A percentile compares a stretch with the other conserved stretches of the same genome.
Evolutionary conservation across 2,329 filamentous ascomycete species (phyloP).

Genomic region (Xylaria sp.): DNA sequence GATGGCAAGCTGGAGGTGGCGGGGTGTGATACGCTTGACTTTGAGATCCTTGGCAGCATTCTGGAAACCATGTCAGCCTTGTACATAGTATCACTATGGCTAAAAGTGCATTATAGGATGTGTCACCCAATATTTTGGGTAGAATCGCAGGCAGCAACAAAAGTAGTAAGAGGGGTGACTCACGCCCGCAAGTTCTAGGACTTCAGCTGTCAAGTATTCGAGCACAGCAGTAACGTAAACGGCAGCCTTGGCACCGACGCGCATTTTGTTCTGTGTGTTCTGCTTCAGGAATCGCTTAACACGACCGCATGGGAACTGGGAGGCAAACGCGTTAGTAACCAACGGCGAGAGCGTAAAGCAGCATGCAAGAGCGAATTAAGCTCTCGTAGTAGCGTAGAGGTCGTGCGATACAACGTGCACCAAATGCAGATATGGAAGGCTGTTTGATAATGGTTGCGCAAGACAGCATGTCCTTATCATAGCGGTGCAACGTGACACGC

Average conservation of each 20-base stretch:
- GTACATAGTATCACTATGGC: background rate
- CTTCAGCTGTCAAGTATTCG: slow-evolving; percentile 97
- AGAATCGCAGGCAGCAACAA: slow-evolving; percentile 18
- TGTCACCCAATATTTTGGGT: background rate
- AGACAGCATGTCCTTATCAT: background rate
- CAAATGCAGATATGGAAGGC: no score
- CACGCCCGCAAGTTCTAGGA: slow-evolving; percentile 93
- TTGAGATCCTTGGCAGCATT: slow-evolving; percentile 99
- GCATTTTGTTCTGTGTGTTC: slow-evolving; percentile 99
- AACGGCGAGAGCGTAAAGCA: background rate
- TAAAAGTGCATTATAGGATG: background rate
- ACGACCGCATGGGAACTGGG: slow-evolving; percentile 97
- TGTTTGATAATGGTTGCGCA: background rate
- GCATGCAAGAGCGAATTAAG: slow-evolving; percentile 7
- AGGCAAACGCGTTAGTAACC: slow-evolving; percentile 38
- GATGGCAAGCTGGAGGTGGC: slow-evolving; percentile 97
- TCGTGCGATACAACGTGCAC: slow-evolving; percentile 11
- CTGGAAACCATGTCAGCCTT: slow-evolving; percentile 53
- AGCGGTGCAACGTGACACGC: slow-evolving; percentile 9
- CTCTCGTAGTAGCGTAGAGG: slow-evolving; percentile 1
- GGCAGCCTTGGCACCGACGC: slow-evolving; percentile 97
- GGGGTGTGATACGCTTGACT: slow-evolving; percentile 99
- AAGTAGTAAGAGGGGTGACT: slow-evolving; percentile 52
- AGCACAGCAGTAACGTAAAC: slow-evolving; percentile 98
- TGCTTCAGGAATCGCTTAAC: slow-evolving; percentile 99